Percentiles rank a stretch among this genome's conserved stretches.
Evolutionary conservation across 192 early-diverging fungal genomes (phyloP).

Genomic region (Backusella tarrabulga): DNA sequence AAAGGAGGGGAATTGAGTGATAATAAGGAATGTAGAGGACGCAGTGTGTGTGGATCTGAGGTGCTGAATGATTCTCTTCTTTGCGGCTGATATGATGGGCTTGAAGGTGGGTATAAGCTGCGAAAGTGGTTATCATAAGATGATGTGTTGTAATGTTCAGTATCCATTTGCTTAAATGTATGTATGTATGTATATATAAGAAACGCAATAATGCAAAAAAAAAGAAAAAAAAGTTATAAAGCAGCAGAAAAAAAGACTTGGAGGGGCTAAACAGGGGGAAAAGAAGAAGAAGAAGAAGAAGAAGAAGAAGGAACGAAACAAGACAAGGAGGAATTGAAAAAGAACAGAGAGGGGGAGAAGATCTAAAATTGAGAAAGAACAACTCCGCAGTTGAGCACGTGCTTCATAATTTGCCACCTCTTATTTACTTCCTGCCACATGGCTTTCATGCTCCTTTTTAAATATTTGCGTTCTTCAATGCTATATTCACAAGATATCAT

Average conservation of each 20-base stretch:
- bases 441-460: not conserved
- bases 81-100: not conserved
- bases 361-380: not conserved
- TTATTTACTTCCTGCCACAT: not conserved
- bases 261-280: not conserved
- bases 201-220: not conserved
- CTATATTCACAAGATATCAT: constrained; percentile 10
- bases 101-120: not conserved
- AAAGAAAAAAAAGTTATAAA: not conserved
- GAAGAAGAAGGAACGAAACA: not conserved
- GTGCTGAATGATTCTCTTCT: constrained; percentile 34
- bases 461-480: not conserved
- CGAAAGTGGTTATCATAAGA: not conserved
- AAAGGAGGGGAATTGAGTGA: constrained; percentile 28
- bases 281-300: not conserved
- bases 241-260: not conserved
- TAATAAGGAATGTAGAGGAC: constrained; percentile 15
- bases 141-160: not conserved
- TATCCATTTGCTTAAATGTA: not conserved
- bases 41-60: constrained; percentile 17
- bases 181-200: too few species aligned
- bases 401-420: constrained; percentile 7
- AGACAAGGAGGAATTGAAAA: not conserved
- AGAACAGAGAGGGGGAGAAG: not conserved
- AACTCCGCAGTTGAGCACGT: constrained; percentile 7